Evolutionary conservation across 257 asterid genomes (phyloP), one percentile per base, ranked within the genome.

Genomic region (Cinchona pubescens): DNA sequence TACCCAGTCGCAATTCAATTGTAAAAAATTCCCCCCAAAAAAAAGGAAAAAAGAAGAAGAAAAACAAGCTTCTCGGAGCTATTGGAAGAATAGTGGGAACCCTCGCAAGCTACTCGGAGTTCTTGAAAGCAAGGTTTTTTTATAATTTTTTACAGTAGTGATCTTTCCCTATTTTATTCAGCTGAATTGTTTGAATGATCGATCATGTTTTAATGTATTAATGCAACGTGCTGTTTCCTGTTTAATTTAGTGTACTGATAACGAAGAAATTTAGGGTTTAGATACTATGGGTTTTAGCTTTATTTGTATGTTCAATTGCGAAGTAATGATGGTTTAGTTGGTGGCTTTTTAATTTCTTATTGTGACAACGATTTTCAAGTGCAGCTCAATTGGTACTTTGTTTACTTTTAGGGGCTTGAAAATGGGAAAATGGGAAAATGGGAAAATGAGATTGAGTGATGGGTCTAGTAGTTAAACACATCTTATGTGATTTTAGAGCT

Each of bases 21-120:
- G n/a, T n/a, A n/a, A n/a, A 27, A 27, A 56, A n/a, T 1, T n/a
- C n/a, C n/a, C n/a, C n/a, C 9, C 12, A 13, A 27, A 29, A 59
- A 59, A 2, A 8, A 27, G 15, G 9, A 7, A n/a, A 56, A 1
- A 48, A 48, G 19, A 16, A 29, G 7, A 29, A 14, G 18, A 59
- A 29, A 25, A 58, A 3, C 34, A 3, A n/a, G n/a, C n/a, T n/a
- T n/a, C n/a, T n/a, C n/a, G n/a, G n/a, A n/a, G n/a, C n/a, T n/a
- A n/a, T 59, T 29, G 69, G 42, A 40, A 40, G 76, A 40, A 40
- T 73, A 56, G 69, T 9, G 45, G 37, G 68, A 58, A 40, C 67
- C 58, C 30, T 72, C 76, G 46, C 37, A 15, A 58, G 42, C 38
- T 72, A 38, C 68, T 72, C 34, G 49, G 67, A 59, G 76, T 38